Percentiles rank a stretch among this genome's conserved stretches.
Conservation (phyloP, 345 rosid species). For the Ceriops decandra region DNA sequence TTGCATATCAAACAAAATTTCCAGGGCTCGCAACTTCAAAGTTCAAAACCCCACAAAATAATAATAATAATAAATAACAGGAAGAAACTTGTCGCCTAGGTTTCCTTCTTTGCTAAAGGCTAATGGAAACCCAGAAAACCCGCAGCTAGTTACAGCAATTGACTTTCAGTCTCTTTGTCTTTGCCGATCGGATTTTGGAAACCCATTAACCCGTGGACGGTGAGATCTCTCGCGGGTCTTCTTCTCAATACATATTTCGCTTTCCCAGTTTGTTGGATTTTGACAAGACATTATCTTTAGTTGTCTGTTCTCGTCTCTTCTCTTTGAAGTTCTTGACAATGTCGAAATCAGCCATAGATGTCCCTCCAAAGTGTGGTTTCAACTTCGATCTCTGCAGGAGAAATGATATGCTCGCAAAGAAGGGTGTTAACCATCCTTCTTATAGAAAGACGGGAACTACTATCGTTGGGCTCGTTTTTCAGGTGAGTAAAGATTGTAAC, state of each 20-base stretch:
- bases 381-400: conserved; percentile 84
- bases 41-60: neutral
- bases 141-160: neutral
- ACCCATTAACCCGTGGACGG: neutral
- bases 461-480: conserved; percentile 75
- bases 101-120: neutral
- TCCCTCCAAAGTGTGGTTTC: conserved; percentile 69
- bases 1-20: too few species aligned
- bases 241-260: neutral
- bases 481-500: conserved; percentile 37
- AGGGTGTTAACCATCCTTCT: conserved; percentile 63
- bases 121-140: neutral
- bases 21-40: too few species aligned
- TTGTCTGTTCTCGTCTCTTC: too few species aligned
- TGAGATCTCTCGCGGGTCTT: neutral
- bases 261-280: too few species aligned
- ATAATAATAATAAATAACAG: neutral
- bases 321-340: conserved; percentile 23
- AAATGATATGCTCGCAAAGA: conserved; percentile 64
- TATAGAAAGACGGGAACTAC: conserved; percentile 90
- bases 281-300: too few species aligned
- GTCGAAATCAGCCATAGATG: conserved; percentile 46
- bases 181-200: neutral
- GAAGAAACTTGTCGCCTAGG: conserved; percentile 4
- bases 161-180: neutral